phyloP scores from a whole-genome alignment of 2,329 filamentous ascomycete genomes.

The Dryadomyces quercivorus region DNA sequence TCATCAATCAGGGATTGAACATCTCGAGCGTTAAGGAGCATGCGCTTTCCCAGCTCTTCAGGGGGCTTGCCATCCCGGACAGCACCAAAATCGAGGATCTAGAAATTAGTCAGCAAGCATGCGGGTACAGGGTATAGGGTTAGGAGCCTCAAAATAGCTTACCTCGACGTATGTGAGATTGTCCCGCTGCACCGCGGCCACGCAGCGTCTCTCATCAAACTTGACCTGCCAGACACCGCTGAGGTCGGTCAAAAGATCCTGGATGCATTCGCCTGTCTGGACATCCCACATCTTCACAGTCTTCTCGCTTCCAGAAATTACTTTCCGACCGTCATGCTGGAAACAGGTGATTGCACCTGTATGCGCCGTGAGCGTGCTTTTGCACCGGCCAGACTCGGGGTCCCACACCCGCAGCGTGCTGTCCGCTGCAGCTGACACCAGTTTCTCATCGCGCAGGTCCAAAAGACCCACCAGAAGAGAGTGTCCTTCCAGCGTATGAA shows the following conservation, averaged over 20 bases:
- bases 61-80: constrained; percentile 74
- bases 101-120: constrained; percentile 15
- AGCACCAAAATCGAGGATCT: constrained; percentile 97
- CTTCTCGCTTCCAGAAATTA: constrained; percentile 90
- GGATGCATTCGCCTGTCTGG: constrained; percentile 78
- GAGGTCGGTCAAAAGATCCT: constrained; percentile 84
- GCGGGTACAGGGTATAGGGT: neutral
- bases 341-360: constrained; percentile 98
- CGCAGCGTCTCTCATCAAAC: constrained; percentile 89
- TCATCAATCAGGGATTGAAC: constrained; percentile 38
- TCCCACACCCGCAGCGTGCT: constrained; percentile 96
- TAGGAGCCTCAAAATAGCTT: constrained; percentile 20
- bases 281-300: constrained; percentile 99
- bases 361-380: constrained; percentile 80
- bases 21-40: constrained; percentile 49
- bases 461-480: constrained; percentile 83
- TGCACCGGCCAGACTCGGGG: constrained; percentile 81
- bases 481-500: constrained; percentile 89
- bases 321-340: constrained; percentile 92
- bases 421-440: constrained; percentile 91
- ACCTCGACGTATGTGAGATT: constrained; percentile 94
- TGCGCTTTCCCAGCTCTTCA: constrained; percentile 67
- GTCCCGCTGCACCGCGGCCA: constrained; percentile 90
- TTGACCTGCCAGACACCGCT: constrained; percentile 99
- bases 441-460: constrained; percentile 75